phyloP scores from a whole-genome alignment of 2,329 filamentous ascomycete species.

The Botryosphaeria dothidea region DNA sequence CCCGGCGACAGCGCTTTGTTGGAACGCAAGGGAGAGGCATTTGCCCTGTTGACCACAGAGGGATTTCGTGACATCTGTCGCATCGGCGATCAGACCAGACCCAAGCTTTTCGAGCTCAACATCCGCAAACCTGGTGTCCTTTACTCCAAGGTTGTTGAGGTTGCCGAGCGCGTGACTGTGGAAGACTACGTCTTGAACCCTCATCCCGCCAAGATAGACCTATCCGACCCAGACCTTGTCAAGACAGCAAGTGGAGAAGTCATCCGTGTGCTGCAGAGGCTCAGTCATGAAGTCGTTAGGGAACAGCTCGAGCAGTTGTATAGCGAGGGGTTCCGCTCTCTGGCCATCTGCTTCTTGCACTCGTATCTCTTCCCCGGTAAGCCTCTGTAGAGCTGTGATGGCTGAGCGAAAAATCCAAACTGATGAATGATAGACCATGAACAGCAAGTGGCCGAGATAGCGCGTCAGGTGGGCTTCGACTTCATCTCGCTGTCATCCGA shows the following conservation, averaged over 20 bases:
- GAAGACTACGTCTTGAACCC: constrained; percentile 27
- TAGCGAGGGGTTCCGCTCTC: constrained; percentile 35
- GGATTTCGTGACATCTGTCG: constrained; percentile 24
- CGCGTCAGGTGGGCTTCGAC: constrained; percentile 31
- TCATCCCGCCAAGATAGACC: constrained; percentile 16
- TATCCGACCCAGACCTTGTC: constrained; percentile 18
- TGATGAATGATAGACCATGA: constrained; percentile 27
- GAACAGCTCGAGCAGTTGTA: constrained; percentile 29
- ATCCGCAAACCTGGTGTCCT: constrained; percentile 26
- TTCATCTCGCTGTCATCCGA: constrained; percentile 30
- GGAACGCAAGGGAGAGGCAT: constrained; percentile 23
- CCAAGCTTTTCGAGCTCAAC: constrained; percentile 29
- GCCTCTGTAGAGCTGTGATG: background rate
- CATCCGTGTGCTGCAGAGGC: constrained; percentile 23
- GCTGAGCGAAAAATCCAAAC: background rate
- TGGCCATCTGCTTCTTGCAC: constrained; percentile 38
- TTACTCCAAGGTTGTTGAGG: constrained; percentile 25
- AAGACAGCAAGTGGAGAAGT: constrained; percentile 25
- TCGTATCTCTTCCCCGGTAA: constrained; percentile 33
- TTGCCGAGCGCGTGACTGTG: constrained; percentile 29
- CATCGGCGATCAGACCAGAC: constrained; percentile 30
- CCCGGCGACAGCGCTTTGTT: constrained; percentile 29
- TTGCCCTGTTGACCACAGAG: constrained; percentile 26
- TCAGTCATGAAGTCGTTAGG: constrained; percentile 15
- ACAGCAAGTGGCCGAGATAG: constrained; percentile 28